phyloP scores from a whole-genome alignment of 2,329 filamentous ascomycete species.

The Nigrospora osmanthi region DNA sequence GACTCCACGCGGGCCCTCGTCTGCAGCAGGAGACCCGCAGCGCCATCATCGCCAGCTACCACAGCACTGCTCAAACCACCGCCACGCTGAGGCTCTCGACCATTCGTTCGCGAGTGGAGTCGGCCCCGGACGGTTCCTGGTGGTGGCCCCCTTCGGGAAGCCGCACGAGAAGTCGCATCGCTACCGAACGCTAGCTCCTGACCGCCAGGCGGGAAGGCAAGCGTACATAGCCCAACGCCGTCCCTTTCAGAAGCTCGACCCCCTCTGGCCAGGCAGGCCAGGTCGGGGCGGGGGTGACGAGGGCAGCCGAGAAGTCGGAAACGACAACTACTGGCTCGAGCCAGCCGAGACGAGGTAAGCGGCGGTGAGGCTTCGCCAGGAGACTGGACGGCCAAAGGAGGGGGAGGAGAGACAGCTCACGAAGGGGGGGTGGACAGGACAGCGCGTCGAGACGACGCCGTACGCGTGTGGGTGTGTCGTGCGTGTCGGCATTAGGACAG shows the following conservation, averaged over 20 bases:
- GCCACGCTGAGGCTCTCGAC: no score
- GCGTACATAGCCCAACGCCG: neutral
- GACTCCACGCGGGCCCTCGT: no score
- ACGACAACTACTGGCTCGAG: constrained; percentile 1
- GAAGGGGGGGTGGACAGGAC: no score
- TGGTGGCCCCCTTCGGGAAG: constrained; percentile 18
- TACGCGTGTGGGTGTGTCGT: neutral
- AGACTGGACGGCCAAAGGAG: neutral
- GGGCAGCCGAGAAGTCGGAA: neutral
- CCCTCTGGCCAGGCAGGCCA: no score
- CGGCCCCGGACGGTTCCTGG: neutral
- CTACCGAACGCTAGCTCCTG: constrained; percentile 19
- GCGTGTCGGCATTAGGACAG: constrained; percentile 1
- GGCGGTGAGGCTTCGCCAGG: neutral
- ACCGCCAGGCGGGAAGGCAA: constrained; percentile 14
- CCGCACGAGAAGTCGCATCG: constrained; percentile 21
- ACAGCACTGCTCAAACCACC: no score
- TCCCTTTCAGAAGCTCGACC: no score
- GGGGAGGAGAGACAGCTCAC: no score
- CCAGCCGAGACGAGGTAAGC: constrained; percentile 1
- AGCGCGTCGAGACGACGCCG: no score
- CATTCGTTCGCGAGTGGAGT: no score
- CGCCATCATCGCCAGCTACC: no score
- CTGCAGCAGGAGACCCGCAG: no score
- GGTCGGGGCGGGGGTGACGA: neutral